Evolutionary conservation across 768 basidiomycete genomes (phyloP).

Genomic region (Tricholomella constricta): DNA sequence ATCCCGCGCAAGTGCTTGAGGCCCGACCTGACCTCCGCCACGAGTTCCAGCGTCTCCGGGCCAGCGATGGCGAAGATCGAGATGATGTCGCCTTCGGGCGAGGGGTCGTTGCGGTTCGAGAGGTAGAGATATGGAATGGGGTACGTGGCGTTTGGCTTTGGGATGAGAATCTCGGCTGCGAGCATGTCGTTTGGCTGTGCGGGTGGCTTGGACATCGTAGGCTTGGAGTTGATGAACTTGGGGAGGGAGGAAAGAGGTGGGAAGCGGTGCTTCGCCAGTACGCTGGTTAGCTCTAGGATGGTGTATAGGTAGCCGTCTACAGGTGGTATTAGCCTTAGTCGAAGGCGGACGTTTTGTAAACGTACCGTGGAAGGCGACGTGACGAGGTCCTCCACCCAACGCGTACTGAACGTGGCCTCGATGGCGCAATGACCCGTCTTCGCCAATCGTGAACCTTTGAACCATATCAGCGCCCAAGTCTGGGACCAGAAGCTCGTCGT

Average conservation of each 20-base stretch:
- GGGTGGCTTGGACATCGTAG: slow-evolving; percentile 50
- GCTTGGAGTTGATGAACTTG: slow-evolving; percentile 44
- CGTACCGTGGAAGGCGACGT: slow-evolving; percentile 65
- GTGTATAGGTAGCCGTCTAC: slow-evolving; percentile 67
- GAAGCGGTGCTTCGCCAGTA: slow-evolving; percentile 56
- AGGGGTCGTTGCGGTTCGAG: slow-evolving; percentile 76
- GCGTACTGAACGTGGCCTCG: slow-evolving; percentile 49
- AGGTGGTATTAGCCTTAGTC: background rate
- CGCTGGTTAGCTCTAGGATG: slow-evolving; percentile 64
- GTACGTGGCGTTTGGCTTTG: slow-evolving; percentile 51
- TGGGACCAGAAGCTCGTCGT: slow-evolving; percentile 65
- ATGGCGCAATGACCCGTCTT: slow-evolving; percentile 49
- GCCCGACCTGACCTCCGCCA: slow-evolving; percentile 68
- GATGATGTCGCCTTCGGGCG: slow-evolving; percentile 70
- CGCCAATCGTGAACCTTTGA: slow-evolving; percentile 50
- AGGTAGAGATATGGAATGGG: slow-evolving; percentile 64
- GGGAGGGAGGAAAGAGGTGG: slow-evolving; percentile 43
- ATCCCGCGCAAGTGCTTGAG: slow-evolving; percentile 72
- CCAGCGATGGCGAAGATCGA: slow-evolving; percentile 63
- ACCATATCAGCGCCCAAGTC: slow-evolving; percentile 78
- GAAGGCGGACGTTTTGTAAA: background rate
- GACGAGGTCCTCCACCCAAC: slow-evolving; percentile 70
- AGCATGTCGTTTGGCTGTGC: slow-evolving; percentile 52
- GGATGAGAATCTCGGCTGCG: slow-evolving; percentile 71
- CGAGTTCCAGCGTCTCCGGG: slow-evolving; percentile 46